Conservation (phyloP, 345 rosid species). For the Camelina hispida region DNA sequence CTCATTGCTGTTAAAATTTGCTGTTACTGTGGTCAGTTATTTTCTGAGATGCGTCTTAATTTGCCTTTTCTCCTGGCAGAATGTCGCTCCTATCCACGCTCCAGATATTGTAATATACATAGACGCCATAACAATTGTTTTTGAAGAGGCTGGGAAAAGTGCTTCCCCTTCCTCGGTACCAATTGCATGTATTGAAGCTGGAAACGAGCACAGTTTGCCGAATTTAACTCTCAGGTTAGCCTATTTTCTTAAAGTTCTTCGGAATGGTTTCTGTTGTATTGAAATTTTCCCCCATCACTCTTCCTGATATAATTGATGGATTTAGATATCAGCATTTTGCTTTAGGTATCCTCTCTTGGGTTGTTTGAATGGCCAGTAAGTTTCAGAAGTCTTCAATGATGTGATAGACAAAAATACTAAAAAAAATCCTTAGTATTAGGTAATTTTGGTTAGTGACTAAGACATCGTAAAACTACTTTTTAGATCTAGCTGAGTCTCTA, state of each 20-base stretch:
- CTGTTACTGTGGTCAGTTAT: slow-evolving; percentile 22
- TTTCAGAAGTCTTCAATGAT: slow-evolving; percentile 28
- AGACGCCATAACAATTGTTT: slow-evolving; percentile 89
- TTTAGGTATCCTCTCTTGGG: slow-evolving; percentile 8
- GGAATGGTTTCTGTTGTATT: slow-evolving; percentile 26
- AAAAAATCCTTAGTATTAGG: slow-evolving; percentile 12
- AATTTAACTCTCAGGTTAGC: slow-evolving; percentile 89
- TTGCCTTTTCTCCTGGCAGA: slow-evolving; percentile 56
- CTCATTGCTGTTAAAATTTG: slow-evolving; percentile 21
- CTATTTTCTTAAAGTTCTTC: slow-evolving; percentile 3
- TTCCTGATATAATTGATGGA: slow-evolving; percentile 21
- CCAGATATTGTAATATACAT: slow-evolving; percentile 77
- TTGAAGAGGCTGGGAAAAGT: slow-evolving; percentile 79
- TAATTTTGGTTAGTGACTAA: slow-evolving; percentile 20
- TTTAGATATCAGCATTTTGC: slow-evolving; percentile 15
- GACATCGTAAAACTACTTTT: slow-evolving; percentile 12
- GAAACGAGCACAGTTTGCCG: slow-evolving; percentile 78
- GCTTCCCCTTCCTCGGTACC: slow-evolving; percentile 82
- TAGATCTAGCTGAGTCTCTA: background rate
- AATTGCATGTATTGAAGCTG: slow-evolving; percentile 93
- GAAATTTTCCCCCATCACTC: slow-evolving; percentile 9
- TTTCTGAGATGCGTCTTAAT: slow-evolving; percentile 16
- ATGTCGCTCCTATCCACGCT: slow-evolving; percentile 73
- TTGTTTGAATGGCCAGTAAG: slow-evolving; percentile 14
- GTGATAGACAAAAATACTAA: background rate